Evolutionary conservation across 202 grass and related monocot species (phyloP).

Genomic region (Panicum hallii): DNA sequence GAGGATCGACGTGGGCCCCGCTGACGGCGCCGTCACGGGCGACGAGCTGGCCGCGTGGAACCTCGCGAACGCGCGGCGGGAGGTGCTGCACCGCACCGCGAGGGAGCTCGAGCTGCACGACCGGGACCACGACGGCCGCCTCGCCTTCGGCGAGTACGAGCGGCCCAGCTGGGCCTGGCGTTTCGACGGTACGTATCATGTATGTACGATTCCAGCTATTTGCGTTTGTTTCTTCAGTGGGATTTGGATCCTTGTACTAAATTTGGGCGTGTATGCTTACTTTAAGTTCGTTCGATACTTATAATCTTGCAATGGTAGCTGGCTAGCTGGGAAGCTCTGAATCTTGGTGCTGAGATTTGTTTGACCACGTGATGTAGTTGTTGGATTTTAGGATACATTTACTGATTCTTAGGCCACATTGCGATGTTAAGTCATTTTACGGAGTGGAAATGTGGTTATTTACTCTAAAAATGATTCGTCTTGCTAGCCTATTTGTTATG

Average conservation of each 20-base stretch:
- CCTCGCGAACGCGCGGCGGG: conserved; percentile 63
- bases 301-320: background rate
- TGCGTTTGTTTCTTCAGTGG: background rate
- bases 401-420: background rate
- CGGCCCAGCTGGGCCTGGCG: conserved; percentile 74
- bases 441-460: background rate
- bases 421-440: background rate
- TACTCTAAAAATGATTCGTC: background rate
- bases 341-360: conserved; percentile 28
- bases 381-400: conserved; percentile 6
- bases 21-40: conserved; percentile 67
- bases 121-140: conserved; percentile 76
- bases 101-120: conserved; percentile 91
- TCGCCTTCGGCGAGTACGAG: conserved; percentile 88
- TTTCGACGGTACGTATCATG: conserved; percentile 63
- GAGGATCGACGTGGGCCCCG: conserved; percentile 78
- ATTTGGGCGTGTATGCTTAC: background rate
- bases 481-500: conserved; percentile 8
- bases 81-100: conserved; percentile 74
- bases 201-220: conserved; percentile 12
- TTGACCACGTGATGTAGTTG: background rate
- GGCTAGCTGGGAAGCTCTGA: conserved; percentile 11
- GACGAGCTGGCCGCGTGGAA: conserved; percentile 87
- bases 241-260: conserved; percentile 17
- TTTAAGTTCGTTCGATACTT: background rate